A percentile compares a stretch with the other conserved stretches of the same genome.
Conservation (phyloP, 805 yeast genomes). For the Blastobotrys peoriensis region DNA sequence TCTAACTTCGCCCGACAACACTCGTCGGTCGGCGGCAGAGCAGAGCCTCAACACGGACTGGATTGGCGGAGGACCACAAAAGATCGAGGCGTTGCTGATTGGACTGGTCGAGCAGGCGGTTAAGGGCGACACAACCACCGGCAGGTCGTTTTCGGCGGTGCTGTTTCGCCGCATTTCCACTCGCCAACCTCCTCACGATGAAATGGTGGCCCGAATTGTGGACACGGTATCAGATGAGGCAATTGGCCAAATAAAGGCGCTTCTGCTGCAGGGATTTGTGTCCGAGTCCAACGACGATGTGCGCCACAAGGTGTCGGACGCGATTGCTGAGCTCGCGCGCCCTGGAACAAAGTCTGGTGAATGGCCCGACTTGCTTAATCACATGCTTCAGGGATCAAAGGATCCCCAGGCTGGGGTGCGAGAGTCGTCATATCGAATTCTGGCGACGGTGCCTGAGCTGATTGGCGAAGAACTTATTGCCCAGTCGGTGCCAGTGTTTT, state of each 20-base stretch:
- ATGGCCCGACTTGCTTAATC: slow-evolving; percentile 80
- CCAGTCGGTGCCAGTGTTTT: slow-evolving; percentile 61
- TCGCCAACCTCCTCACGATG: slow-evolving; percentile 62
- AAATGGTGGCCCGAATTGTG: slow-evolving; percentile 64
- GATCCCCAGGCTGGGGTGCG: slow-evolving; percentile 61
- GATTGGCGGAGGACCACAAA: slow-evolving; percentile 47
- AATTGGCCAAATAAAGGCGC: slow-evolving; percentile 53
- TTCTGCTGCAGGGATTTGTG: slow-evolving; percentile 65
- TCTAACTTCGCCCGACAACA: slow-evolving; percentile 74
- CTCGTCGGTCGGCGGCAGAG: slow-evolving; percentile 73
- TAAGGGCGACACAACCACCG: slow-evolving; percentile 50
- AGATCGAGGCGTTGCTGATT: slow-evolving; percentile 62
- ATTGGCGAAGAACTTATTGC: slow-evolving; percentile 52
- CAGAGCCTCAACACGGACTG: slow-evolving; percentile 64
- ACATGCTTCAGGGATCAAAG: slow-evolving; percentile 59
- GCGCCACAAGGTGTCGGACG: slow-evolving; percentile 90
- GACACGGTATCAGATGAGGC: slow-evolving; percentile 60
- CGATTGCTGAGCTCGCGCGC: slow-evolving; percentile 85
- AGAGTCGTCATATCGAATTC: slow-evolving; percentile 86
- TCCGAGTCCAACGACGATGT: slow-evolving; percentile 62
- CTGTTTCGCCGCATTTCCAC: slow-evolving; percentile 81
- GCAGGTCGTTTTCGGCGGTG: slow-evolving; percentile 71
- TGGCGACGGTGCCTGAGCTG: slow-evolving; percentile 76
- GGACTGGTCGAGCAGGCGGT: slow-evolving; percentile 80
- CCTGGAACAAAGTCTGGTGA: slow-evolving; percentile 35